Conservation (phyloP, 768 basidiomycete species). For the Suillus fuscotomentosus region DNA sequence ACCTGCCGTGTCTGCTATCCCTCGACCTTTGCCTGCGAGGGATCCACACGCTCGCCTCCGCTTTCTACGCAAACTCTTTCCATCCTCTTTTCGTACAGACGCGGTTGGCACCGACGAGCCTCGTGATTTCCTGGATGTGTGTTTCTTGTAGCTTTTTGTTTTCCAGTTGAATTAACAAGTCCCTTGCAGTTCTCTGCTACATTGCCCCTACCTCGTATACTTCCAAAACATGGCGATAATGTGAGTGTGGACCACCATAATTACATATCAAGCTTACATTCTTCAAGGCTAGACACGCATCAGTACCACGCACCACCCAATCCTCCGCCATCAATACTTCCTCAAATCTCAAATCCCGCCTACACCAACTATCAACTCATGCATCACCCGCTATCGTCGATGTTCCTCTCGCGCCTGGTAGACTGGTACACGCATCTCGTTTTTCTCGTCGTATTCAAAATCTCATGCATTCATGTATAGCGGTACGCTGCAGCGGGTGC, state of each 20-base stretch:
- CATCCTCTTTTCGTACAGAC: neutral
- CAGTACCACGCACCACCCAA: neutral
- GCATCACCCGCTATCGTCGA: neutral
- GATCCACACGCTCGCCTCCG: neutral
- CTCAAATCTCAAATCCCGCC: accelerated
- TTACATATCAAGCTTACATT: neutral
- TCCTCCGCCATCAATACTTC: neutral
- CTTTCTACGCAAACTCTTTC: neutral
- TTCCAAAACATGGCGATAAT: neutral
- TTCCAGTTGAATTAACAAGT: accelerated
- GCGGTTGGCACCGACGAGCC: neutral
- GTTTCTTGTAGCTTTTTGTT: neutral
- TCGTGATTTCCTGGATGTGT: neutral
- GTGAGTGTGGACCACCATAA: neutral
- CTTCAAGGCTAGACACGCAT: neutral
- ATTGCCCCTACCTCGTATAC: neutral
- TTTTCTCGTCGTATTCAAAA: neutral
- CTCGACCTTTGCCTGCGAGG: neutral
- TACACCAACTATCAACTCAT: neutral
- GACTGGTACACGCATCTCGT: neutral
- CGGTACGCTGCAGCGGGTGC: neutral
- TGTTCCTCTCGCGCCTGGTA: neutral
- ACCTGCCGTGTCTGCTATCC: neutral
- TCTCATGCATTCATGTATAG: neutral
- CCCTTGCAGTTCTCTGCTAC: neutral